Percentiles rank a stretch among this genome's conserved stretches.
These are phyloP conservation scores for Fomitopsis schrenkii DNA, from an alignment of 1,284 basidiomycete genomes.

Conservation along the genomic window DNA sequence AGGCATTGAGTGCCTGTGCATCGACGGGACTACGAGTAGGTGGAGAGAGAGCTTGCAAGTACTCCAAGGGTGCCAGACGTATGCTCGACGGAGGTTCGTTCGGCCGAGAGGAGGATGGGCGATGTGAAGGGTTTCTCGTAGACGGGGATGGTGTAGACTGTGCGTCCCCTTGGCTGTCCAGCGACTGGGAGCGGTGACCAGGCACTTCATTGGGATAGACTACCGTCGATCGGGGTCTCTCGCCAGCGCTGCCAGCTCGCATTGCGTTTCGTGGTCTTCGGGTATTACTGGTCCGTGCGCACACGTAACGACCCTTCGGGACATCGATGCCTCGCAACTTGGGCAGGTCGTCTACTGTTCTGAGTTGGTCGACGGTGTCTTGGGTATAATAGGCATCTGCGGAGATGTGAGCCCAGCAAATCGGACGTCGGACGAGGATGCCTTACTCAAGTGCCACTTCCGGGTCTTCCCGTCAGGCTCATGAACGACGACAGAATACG, in stretches of 20 bases:
- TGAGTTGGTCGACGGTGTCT: conserved; percentile 47
- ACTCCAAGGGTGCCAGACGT: conserved; percentile 27
- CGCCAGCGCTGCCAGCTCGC: not conserved
- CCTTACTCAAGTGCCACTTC: conserved; percentile 42
- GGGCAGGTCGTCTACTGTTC: conserved; percentile 55
- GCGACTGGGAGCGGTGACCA: not conserved
- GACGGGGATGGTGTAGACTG: not conserved
- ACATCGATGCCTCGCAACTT: conserved; percentile 48
- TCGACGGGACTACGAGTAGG: conserved; percentile 26
- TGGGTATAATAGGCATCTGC: conserved; percentile 39
- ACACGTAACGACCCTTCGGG: conserved; percentile 57
- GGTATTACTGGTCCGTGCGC: conserved; percentile 51
- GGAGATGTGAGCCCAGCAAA: not conserved
- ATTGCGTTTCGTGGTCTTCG: conserved; percentile 3
- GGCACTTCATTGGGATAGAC: not conserved
- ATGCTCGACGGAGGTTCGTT: not conserved
- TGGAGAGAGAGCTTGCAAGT: conserved; percentile 27
- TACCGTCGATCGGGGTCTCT: not conserved
- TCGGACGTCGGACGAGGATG: not conserved
- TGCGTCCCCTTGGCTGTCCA: too few relatives aligned
- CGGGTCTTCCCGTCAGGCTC: conserved; percentile 25
- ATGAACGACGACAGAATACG: conserved; percentile 38
- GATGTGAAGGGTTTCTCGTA: not conserved
- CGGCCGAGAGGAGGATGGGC: not conserved
- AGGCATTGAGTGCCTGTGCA: conserved; percentile 22